A percentile compares a stretch with the other conserved stretches of the same genome.
phyloP scores from a whole-genome alignment of 1,284 basidiomycete species.

The Tetrapyrgos nigripes region DNA sequence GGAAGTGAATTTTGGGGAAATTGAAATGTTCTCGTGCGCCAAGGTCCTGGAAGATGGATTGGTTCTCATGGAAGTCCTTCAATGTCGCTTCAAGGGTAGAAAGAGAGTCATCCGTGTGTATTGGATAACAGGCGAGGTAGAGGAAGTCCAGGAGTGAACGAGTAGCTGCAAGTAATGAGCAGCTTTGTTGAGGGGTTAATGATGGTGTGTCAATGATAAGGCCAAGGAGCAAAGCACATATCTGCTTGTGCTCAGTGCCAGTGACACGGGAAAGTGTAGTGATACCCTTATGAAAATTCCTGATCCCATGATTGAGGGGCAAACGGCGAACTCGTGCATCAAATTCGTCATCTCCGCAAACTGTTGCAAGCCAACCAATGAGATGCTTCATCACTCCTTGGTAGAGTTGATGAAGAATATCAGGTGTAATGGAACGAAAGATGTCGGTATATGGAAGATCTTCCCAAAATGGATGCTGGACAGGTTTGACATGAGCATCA shows the following conservation, averaged over 20 bases:
- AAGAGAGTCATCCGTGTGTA: slow-evolving; percentile 2
- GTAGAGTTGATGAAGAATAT: slow-evolving; percentile 38
- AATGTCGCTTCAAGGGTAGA: too few species aligned
- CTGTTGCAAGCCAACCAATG: slow-evolving; percentile 13
- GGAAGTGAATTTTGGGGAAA: slow-evolving; percentile 27
- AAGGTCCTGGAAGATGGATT: background rate
- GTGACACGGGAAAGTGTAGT: slow-evolving; percentile 1
- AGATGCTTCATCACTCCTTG: slow-evolving; percentile 38
- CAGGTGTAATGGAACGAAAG: slow-evolving; percentile 28
- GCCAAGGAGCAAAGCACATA: slow-evolving; percentile 1
- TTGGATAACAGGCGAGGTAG: slow-evolving; percentile 11
- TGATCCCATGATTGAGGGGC: slow-evolving; percentile 15
- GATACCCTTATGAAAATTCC: slow-evolving; percentile 10
- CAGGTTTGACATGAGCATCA: slow-evolving; percentile 12
- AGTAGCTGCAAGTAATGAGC: background rate
- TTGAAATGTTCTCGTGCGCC: slow-evolving; percentile 1
- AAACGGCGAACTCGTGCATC: slow-evolving; percentile 20
- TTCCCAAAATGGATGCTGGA: slow-evolving; percentile 32
- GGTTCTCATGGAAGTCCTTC: background rate
- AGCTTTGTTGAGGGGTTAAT: background rate
- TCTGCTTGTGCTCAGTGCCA: slow-evolving; percentile 9
- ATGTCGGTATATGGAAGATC: slow-evolving; percentile 29
- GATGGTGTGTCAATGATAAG: slow-evolving; percentile 1
- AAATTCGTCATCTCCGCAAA: slow-evolving; percentile 13
- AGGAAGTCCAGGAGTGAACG: slow-evolving; percentile 10